Conservation (phyloP, 306 rosid genomes). For the Quercus parvula region DNA sequence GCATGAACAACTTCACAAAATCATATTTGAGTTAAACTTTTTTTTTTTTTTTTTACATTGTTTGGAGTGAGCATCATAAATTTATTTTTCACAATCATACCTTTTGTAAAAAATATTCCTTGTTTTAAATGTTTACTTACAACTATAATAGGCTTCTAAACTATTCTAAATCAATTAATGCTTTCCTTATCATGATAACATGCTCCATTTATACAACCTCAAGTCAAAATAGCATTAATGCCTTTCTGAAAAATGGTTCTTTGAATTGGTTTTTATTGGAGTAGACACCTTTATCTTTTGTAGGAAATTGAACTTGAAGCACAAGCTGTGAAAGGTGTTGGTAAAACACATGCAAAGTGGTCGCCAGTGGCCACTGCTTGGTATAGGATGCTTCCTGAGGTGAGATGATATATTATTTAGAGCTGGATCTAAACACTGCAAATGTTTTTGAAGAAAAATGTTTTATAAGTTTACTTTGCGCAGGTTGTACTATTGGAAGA, state of each 20-base stretch:
- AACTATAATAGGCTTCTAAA: not conserved
- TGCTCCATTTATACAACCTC: not conserved
- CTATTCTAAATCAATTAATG: not conserved
- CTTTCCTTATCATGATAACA: not conserved
- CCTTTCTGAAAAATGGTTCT: not conserved
- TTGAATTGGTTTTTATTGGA: not conserved
- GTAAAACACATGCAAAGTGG: constrained; percentile 97
- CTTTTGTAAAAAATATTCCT: too few species aligned
- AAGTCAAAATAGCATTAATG: not conserved
- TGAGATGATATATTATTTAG: constrained; percentile 21
- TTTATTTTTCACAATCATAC: too few species aligned
- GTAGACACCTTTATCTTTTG: not conserved
- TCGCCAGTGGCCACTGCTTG: constrained; percentile 96
- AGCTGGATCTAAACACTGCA: not conserved
- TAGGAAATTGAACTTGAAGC: constrained; percentile 97
- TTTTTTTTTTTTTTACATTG: not conserved
- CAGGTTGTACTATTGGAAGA: constrained; percentile 68
- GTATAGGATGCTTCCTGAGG: constrained; percentile 99
- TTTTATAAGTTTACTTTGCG: not conserved
- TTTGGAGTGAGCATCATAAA: not conserved
- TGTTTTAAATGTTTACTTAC: not conserved
- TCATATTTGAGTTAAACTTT: too few species aligned
- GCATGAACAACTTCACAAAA: not conserved
- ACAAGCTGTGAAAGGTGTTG: constrained; percentile 94
- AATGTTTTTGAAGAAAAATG: constrained; percentile 1